Base-by-base conservation (phyloP, 192 early-diverging fungal genomes). In the Diversispora epigaea region DNA sequence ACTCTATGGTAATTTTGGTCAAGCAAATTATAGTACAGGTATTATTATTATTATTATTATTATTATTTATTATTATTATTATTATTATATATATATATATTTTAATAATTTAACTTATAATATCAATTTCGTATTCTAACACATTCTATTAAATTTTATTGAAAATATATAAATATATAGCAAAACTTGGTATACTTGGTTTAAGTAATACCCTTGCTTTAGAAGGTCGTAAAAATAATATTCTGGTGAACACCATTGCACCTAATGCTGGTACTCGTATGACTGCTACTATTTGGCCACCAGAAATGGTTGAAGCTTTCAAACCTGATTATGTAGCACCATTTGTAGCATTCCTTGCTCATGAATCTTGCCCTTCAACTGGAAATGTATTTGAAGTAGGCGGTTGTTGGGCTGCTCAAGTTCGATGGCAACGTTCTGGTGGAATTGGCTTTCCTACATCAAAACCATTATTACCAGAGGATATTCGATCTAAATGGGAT, bases 301-400 rank as follows among this genome's bases (percentile, higher is more conserved):
- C 93, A 40, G 97, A 99, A 69, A 91, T 98, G 80, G 90, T 97
- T 68, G 94, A 94, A 60, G 91, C 94, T 61, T 88, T 99, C 71
- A 98, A 99, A 84, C 95, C 97, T 64, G 94, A 96, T 45, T 98
- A 94, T 80, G 93, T 98, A 61, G 95, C 96, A 4, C 96, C 97
- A 63, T 84, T 99, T 17, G 92, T 99, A 62, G 96, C 89, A 7
- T 98, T 89, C 77, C 87, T 99, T 50, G 89, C 86, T 49, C 96
- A 98, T 83, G 92, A 94, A 69, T 82, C 87, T 32, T 87, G 85
- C 54, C 82, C 83, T 40, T 90, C 92, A 71, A 94, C 89, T 60
- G 95, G 96, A 61, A 85, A 91, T 73, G 84, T 96, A 76, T 99
- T 98, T 84, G 96, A 99, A 86, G 93, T 98, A 52, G 95, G 98